Conservation (phyloP, 106 monocot species). For the Dendrobium chrysotoxum region DNA sequence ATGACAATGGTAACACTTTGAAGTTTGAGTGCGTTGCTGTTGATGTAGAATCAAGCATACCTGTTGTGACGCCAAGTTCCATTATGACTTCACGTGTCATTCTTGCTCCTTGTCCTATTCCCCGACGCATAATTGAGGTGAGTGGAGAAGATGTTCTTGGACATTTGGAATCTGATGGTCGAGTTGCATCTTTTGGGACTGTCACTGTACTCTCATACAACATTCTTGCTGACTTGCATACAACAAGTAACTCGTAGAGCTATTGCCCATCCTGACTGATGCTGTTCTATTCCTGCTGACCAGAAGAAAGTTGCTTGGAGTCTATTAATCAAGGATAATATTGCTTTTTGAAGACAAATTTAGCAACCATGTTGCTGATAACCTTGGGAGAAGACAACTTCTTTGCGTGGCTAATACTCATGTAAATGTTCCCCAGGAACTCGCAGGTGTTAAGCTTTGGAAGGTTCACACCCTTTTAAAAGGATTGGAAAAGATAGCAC, state of each 20-base stretch:
- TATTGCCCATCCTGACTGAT: slow-evolving; percentile 97
- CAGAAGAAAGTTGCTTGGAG: slow-evolving; percentile 76
- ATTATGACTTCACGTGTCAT: slow-evolving; percentile 89
- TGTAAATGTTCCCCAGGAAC: slow-evolving; percentile 53
- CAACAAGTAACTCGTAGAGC: slow-evolving; percentile 70
- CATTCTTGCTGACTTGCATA: slow-evolving; percentile 83
- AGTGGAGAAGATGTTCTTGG: slow-evolving; percentile 51
- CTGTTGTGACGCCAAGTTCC: slow-evolving; percentile 48
- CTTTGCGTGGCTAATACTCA: slow-evolving; percentile 94
- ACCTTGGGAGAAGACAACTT: slow-evolving; percentile 86
- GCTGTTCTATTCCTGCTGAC: slow-evolving; percentile 57
- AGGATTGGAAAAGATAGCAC: slow-evolving; percentile 67
- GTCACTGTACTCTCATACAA: slow-evolving; percentile 95
- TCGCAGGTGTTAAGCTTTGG: slow-evolving; percentile 81
- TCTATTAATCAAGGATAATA: slow-evolving; percentile 94
- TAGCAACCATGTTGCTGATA: slow-evolving; percentile 56
- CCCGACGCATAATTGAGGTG: slow-evolving; percentile 81
- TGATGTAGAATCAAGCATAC: slow-evolving; percentile 61
- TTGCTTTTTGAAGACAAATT: slow-evolving; percentile 97
- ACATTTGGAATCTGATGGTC: slow-evolving; percentile 48
- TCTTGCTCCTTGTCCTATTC: slow-evolving; percentile 81
- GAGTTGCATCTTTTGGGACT: slow-evolving; percentile 49
- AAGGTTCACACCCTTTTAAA: slow-evolving; percentile 94
- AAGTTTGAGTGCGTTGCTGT: slow-evolving; percentile 86
- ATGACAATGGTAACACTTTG: slow-evolving; percentile 84